These are phyloP conservation scores for Bacidia gigantensis DNA, from an alignment of 495 filamentous ascomycete genomes.

Conservation along the genomic window DNA sequence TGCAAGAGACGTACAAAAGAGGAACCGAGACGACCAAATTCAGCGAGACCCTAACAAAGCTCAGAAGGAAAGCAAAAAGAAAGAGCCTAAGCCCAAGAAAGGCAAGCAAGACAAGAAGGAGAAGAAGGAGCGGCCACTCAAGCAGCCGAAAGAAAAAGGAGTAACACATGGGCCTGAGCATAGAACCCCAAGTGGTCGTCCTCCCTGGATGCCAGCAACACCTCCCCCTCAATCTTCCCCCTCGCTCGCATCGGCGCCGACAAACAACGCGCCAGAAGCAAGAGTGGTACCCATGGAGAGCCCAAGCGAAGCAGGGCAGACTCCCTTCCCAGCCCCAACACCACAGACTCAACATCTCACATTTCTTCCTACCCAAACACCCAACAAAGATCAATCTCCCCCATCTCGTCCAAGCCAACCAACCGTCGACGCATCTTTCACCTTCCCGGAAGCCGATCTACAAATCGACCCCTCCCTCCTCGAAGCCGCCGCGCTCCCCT, in stretches of 20 bases:
- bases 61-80: not conserved
- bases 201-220: not conserved
- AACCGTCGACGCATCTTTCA: constrained; percentile 29
- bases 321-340: too few species aligned
- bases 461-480: constrained; percentile 54
- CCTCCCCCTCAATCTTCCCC: not conserved
- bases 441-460: constrained; percentile 33
- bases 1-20: constrained; percentile 61
- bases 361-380: not conserved
- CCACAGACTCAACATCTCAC: not conserved
- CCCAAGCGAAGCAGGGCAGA: too few species aligned
- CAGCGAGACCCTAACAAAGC: not conserved
- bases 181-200: not conserved
- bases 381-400: constrained; percentile 20
- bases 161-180: not conserved
- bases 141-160: not conserved
- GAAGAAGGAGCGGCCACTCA: not conserved
- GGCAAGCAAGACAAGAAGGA: not conserved
- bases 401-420: too few species aligned
- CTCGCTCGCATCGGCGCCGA: not conserved
- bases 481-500: constrained; percentile 31
- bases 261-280: not conserved
- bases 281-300: not conserved
- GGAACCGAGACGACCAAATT: constrained; percentile 42
- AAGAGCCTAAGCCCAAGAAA: not conserved